Base-by-base conservation (phyloP, 208 protist genomes). In the Spongospora subterranea region DNA sequence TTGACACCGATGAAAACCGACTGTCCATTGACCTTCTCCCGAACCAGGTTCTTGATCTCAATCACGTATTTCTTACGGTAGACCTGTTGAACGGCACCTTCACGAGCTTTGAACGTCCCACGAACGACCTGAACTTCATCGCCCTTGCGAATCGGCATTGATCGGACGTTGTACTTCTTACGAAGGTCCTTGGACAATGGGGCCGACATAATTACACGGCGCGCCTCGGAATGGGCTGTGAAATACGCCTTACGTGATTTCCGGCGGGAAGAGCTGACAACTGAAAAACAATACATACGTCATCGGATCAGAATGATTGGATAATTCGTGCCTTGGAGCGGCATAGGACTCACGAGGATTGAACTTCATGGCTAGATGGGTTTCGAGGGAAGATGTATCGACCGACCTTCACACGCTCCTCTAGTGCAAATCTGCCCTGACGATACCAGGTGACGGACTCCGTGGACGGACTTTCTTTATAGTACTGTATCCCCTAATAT, bases 221-320 rank as follows among this genome's bases (percentile, higher is more conserved):
- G 96, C 90, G 97, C 94, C 89, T 96, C 93, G 90, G 98, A 99
- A 17, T 97, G 97, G 88, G 98, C 98, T 93, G 96, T 96, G 96
- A 99, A 99, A 96, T 99, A 98, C 35, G 98, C 98, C 94, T 99
- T 99, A 93, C 98, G 96, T 91, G 93, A 93, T 96, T 99, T 99
- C 82, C 98, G 96, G 92, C 98, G 96, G 29, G 93, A 95, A 0
- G 95, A 96, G 77, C 92, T 94, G 32, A 98, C 97, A 39, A 45
- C 92, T 91, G 71, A 50, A 88, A n/a, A 92, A 50, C 50, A 40
- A 88, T 90, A 17, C 17, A 65, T 29, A 35, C 71, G 40, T 39
- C 17, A 82, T 82, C 71, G 71, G 17, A 13, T 35, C 40, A 43
- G n/a, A 45, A 35, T 40, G 13, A 6, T 40, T 43, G n/a, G 71